Percentiles rank a stretch among this genome's conserved stretches.
Conservation (phyloP, 78 protist species). For the Emiliania huxleyi region DNA sequence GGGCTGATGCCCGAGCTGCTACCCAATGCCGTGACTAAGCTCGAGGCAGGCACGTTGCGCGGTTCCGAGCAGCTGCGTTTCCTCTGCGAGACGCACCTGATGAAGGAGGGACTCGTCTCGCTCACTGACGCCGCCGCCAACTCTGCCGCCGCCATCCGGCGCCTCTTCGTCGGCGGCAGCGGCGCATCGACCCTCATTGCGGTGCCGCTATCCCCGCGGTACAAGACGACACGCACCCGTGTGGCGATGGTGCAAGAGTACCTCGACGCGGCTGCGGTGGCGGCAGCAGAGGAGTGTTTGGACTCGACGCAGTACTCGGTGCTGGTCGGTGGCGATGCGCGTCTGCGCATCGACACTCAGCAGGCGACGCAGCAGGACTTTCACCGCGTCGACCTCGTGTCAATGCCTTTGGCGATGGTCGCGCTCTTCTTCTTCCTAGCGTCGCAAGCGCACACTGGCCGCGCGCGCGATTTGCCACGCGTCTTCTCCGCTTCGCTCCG, state of each 20-base stretch:
- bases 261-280: background rate
- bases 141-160: background rate
- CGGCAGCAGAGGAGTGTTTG: background rate
- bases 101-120: background rate
- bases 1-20: background rate
- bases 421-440: background rate
- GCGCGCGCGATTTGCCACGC: background rate
- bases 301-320: background rate
- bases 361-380: background rate
- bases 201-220: background rate
- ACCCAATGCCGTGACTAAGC: background rate
- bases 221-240: background rate
- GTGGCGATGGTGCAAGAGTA: background rate
- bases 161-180: background rate
- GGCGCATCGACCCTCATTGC: background rate
- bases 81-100: background rate
- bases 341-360: background rate
- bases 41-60: background rate
- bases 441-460: background rate
- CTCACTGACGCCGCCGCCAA: background rate
- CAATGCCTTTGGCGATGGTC: background rate
- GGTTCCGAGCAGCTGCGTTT: background rate
- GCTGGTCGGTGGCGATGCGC: background rate
- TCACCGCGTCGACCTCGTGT: background rate
- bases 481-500: background rate